phyloP scores from a whole-genome alignment of 164 flowering plant species.

The Macadamia tetraphylla region DNA sequence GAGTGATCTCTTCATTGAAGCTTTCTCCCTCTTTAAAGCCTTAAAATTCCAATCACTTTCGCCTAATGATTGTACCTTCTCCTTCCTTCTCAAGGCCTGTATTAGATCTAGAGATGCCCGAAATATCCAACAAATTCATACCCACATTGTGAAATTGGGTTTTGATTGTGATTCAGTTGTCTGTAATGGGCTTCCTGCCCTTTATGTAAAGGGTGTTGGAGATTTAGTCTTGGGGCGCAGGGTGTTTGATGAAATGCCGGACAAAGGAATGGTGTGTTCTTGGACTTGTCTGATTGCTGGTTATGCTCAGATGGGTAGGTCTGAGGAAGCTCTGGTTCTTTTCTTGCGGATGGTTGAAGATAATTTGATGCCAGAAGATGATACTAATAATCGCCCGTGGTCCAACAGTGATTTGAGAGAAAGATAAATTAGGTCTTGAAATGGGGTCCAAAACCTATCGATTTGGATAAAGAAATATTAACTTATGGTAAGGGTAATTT shows the following conservation, averaged over 20 bases:
- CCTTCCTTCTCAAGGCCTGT: conserved; percentile 57
- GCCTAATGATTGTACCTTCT: conserved; percentile 58
- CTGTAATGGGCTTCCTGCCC: conserved; percentile 43
- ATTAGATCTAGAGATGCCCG: conserved; percentile 5
- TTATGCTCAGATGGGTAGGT: conserved; percentile 33
- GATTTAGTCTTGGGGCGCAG: conserved; percentile 35
- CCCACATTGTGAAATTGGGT: conserved; percentile 42
- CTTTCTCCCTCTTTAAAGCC: conserved; percentile 28
- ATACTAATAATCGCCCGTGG: conserved; percentile 19
- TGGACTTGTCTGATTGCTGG: conserved; percentile 67
- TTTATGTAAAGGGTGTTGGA: conserved; percentile 38
- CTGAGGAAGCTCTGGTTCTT: conserved; percentile 40
- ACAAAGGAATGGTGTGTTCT: conserved; percentile 25
- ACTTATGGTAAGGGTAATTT: too few relatives aligned
- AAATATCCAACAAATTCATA: conserved; percentile 34
- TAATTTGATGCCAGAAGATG: conserved; percentile 42
- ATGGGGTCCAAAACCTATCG: too few relatives aligned
- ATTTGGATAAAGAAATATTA: too few relatives aligned
- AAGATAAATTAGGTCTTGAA: too few relatives aligned
- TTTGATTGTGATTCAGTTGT: conserved; percentile 33
- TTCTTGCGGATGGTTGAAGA: conserved; percentile 39
- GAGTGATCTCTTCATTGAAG: conserved; percentile 17
- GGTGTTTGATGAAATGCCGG: conserved; percentile 62
- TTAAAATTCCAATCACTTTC: conserved; percentile 28
- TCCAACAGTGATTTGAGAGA: too few relatives aligned